Conservation (phyloP, 352 stramenopile species). For the Globisporangium spiculum region DNA sequence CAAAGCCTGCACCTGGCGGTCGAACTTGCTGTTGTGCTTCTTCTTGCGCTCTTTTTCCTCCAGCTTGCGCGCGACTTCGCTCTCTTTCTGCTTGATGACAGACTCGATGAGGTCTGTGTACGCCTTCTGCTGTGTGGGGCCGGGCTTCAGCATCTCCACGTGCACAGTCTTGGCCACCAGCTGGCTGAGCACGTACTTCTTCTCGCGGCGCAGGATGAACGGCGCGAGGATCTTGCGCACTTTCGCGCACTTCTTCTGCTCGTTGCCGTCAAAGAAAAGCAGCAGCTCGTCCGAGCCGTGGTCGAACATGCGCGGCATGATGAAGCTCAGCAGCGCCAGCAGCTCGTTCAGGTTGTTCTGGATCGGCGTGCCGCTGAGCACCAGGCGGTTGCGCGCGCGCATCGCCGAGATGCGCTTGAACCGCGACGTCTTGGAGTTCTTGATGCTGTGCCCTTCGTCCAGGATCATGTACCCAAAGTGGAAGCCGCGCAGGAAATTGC, state of each 20-base stretch:
- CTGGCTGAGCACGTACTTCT: slow-evolving; percentile 94
- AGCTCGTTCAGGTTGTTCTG: slow-evolving; percentile 90
- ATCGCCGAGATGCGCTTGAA: slow-evolving; percentile 88
- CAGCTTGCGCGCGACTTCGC: slow-evolving; percentile 34
- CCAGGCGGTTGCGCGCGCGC: slow-evolving; percentile 63
- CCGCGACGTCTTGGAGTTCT: slow-evolving; percentile 87
- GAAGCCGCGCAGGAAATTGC: slow-evolving; percentile 73
- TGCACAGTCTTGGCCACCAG: slow-evolving; percentile 83
- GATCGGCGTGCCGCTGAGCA: slow-evolving; percentile 88
- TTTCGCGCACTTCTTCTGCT: slow-evolving; percentile 81
- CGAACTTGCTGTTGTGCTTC: slow-evolving; percentile 43
- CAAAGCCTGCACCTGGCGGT: slow-evolving; percentile 47
- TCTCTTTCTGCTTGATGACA: slow-evolving; percentile 66
- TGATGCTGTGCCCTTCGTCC: slow-evolving; percentile 93
- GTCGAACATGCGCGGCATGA: slow-evolving; percentile 91
- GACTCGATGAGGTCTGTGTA: slow-evolving; percentile 83
- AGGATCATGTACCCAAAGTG: slow-evolving; percentile 91
- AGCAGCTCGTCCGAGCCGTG: slow-evolving; percentile 78
- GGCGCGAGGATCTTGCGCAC: slow-evolving; percentile 93
- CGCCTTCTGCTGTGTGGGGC: slow-evolving; percentile 65
- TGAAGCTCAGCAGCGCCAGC: slow-evolving; percentile 87
- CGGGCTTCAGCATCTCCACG: slow-evolving; percentile 84
- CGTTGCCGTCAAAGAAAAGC: slow-evolving; percentile 78
- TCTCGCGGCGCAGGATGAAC: slow-evolving; percentile 96
- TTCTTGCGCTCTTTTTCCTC: slow-evolving; percentile 60